Evolutionary conservation across 164 flowering plant genomes (phyloP), one percentile per base, ranked within the genome.

Genomic region (Liquidambar formosana): DNA sequence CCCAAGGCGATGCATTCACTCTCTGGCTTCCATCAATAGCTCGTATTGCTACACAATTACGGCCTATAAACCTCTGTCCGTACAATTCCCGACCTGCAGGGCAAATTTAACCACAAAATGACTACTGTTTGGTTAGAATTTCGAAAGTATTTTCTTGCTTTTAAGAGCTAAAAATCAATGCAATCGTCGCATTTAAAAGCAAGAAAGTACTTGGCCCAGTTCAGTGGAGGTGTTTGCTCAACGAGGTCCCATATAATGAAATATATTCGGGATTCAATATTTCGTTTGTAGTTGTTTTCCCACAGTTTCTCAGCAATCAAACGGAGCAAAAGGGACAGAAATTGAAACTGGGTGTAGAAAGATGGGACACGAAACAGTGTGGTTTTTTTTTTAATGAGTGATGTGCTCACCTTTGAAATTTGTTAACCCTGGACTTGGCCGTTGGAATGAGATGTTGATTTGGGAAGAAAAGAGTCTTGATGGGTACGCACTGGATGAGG

Each of bases 1-100:
- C 88, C 91, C 90, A 81, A 0, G 84, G 56, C 47, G 90, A 83
- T 10, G 61, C 47, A 60, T 41, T 16, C 28, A 57, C 69, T 2
- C 66, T 64, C 44, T n/a, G 62, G 53, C 71, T 58, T 67, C 80
- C 75, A 74, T 75, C 57, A 59, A 77, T 75, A 8, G 81, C 85
- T 54, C 73, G 54, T 33, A 71, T 63, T 65, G 51, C 69, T 46
- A 71, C 67, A 6, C 57, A 1, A 26, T 68, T n/a, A 46, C 5
- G 41, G 2, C 22, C 16, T 12, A 43, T 23, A 25, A 5, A 52
- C 27, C 28, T 23, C 0, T 21, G n/a, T 58, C 21, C 19, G 44
- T 10, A 27, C 41, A 27, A 58, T 27, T 16, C 15, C 12, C 4
- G 13, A 54, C 58, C 58, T 54, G 14, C 58, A 54, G 3, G 10